Base-by-base conservation (phyloP, 495 filamentous ascomycete genomes). In the Trichodelitschia bisporula region DNA sequence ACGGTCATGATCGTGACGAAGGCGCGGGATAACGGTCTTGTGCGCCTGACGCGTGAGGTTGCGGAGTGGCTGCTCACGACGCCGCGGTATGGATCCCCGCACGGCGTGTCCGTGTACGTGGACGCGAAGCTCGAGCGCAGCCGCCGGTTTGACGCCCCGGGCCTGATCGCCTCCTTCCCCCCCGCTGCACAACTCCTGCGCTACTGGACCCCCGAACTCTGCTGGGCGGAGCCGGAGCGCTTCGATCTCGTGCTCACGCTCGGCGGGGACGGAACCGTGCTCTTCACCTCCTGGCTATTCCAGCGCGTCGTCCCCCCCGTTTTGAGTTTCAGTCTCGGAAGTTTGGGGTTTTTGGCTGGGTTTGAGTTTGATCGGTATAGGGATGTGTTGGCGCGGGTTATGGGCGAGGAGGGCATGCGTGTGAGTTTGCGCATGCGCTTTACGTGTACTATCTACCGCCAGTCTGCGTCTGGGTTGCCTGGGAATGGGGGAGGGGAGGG, bases 1-100 rank as follows among this genome's bases (percentile, higher is more conserved):
- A 91, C 72, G 47, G 66, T 97, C 34, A 90, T 97, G 79, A 82
- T 97, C 39, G 66, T 97, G 18, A 97, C 89, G 34, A 97, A 95
- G 51, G 82, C 89, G 15, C 64, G 78, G 27, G 89, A 97, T 48
- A 91, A 91, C 41, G 64, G 70, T 25, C 56, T 97, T 21, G 78
- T 95, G 9, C 58, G 66, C 36, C 56, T 91, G 42, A 97, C 86
- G 1, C 68, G 79, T 27, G 74, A 90, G 41, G 55, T 97, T 29
- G 55, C 82, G 11, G 64, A 72, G 40, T 97, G 82, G 77, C 57
- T 97, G 4, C 58, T 97, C 28, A 66, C 60, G 35, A 89, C 79
- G 10, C 75, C 78, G 3, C 64, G 82, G 6, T 83, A 90, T 43
- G 72, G 74, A 26, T 75, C 61, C 23, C 66, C 84, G 31, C 35